Evolutionary conservation across 2,329 filamentous ascomycete genomes (phyloP), one percentile per base, ranked within the genome.

Genomic region (Penicillium hesseltinei): DNA sequence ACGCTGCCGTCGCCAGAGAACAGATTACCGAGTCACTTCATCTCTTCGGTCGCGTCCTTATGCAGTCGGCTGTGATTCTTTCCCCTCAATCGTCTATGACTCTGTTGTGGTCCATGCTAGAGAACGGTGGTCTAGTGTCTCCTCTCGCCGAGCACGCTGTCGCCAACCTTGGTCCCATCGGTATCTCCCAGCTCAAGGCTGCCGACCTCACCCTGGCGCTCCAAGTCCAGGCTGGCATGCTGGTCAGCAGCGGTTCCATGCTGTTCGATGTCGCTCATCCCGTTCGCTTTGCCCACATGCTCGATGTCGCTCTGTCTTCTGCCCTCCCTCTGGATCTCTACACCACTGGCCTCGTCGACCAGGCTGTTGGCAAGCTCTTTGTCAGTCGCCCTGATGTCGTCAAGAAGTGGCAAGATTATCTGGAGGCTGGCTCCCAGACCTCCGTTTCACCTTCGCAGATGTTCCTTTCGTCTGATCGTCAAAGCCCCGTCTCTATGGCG

Each of bases 1-100:
- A 21, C 80, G 77, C 77, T 62, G 75, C 77, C 56, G 84, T 91
- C 23, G 29, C 39, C 29, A 79, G 81, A 33, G 90, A 94, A 66
- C 90, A 95, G 76, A 88, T 97, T 59, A 92, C 96, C 62, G 93
- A 97, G 74, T 91, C 88, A 35, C 82, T 90, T 58, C 88, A 94
- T 60, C 89, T 87, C 59, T 80, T 88, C 61, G 83, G 83, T 54
- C 79, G 78, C 48, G 81, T 85, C 66, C 77, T 86, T 66, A 78
- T 81, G 60, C 80, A 81, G 69, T 78, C 77, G 59, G 78, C 78
- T 55, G 75, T 79, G 57, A 72, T 81, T 39, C 73, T 84, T 50
- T 80, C 81, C 36, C 75, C 83, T 46, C 78, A 81, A 61, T 81
- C 83, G 57, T 81, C 79, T 67, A 81, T 86, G 75, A 80, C 82